Base-by-base conservation (phyloP, 2,329 filamentous ascomycete species). In the Fusarium sp. region DNA sequence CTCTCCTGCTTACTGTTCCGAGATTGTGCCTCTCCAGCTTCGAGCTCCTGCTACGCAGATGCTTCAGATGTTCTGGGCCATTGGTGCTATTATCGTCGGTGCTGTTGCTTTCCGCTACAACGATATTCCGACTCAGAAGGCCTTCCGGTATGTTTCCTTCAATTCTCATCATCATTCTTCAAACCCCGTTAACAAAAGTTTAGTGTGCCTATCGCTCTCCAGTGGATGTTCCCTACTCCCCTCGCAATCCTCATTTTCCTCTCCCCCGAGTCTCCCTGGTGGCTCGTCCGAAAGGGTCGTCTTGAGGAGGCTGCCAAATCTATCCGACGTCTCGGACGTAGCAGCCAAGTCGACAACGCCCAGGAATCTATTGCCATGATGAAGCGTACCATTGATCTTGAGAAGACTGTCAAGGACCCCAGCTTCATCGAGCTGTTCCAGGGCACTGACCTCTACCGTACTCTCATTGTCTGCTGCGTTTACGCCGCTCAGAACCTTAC, bases 31-130 rank as follows among this genome's bases (percentile, higher is more conserved):
- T 1, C 82, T 90, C 40, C 79, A 81, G 71, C 81, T 90, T 45
- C 81, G 88, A 77, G 88, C 85, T 61, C 85, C 87, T 45, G 83
- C 82, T 17, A 90, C 88, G 4, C 85, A 87, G 74, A 90, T 87
- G 81, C 73, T 90, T 77, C 88, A 90, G 76, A 90, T 90, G 88
- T 87, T 87, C 80, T 90, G 88, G 88, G 85, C 87, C 7, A 87
- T 90, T 70, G 88, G 88, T 17, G 79, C 81, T 23, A 90, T 90
- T 75, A 88, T 90, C 44, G 88, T 90, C 38, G 85, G 83, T 27
- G 88, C 78, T 48, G 83, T 87, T 58, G 86, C 86, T 23, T 89
- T 86, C 74, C 75, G 78, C 56, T 89, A 86, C 82, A 85, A 88
- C 27, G 49, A 46, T 1, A 10, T 50, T 1, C 17, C 49, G 0